Percentiles rank a stretch among this genome's conserved stretches.
These are phyloP conservation scores for Rhizophagus sp. DNA, from an alignment of 192 early-diverging fungal species.

Conservation along the genomic window DNA sequence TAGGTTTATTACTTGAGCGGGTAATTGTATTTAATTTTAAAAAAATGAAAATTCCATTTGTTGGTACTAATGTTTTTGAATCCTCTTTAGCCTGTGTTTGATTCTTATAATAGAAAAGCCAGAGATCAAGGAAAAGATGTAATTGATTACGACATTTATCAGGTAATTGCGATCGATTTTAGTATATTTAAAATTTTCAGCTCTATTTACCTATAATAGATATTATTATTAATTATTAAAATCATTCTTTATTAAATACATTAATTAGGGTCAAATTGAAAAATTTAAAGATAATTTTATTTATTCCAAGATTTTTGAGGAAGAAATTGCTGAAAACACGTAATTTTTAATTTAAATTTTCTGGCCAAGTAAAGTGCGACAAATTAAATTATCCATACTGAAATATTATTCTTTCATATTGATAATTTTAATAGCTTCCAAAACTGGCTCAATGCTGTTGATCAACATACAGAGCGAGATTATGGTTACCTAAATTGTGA, in stretches of 20 bases:
- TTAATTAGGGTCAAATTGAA: constrained; percentile 63
- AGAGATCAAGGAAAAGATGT: constrained; percentile 37
- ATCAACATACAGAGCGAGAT: constrained; percentile 54
- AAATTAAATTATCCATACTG: neutral
- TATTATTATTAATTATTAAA: constrained; percentile 5
- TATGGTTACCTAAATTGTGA: constrained; percentile 64
- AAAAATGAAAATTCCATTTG: neutral
- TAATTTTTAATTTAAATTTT: constrained; percentile 43
- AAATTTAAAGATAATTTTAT: constrained; percentile 89
- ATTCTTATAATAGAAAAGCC: constrained; percentile 62
- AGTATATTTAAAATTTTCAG: too few species aligned
- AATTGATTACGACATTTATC: constrained; percentile 60
- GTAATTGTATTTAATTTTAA: constrained; percentile 36
- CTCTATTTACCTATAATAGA: neutral
- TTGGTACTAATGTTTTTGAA: neutral
- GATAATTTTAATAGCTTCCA: constrained; percentile 50
- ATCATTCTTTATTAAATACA: neutral
- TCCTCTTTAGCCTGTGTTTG: constrained; percentile 54
- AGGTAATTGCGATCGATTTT: constrained; percentile 30
- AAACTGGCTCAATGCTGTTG: constrained; percentile 62
- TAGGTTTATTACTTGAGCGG: constrained; percentile 86
- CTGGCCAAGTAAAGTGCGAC: neutral
- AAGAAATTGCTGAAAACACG: constrained; percentile 65
- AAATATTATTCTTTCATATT: neutral
- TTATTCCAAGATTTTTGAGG: constrained; percentile 75